Evolutionary conservation across 148 eudicot species (phyloP).

Genomic region (Cornus florida): DNA sequence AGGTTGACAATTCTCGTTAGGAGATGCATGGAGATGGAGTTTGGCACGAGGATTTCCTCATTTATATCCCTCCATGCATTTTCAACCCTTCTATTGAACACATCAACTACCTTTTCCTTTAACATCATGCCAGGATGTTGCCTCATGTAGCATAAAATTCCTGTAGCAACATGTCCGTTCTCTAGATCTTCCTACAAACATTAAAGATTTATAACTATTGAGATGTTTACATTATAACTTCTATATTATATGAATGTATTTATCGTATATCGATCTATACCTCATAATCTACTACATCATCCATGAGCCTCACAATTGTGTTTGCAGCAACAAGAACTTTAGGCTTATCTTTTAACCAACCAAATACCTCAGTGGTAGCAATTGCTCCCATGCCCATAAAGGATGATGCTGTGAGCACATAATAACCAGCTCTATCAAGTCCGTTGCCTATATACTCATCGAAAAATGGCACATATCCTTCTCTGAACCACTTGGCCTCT

Average conservation of each 20-base stretch:
- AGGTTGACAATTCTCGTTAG: too few relatives aligned
- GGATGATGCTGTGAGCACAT: slow-evolving; percentile 16
- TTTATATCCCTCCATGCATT: slow-evolving; percentile 35
- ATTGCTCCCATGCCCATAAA: slow-evolving; percentile 32
- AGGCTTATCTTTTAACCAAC: slow-evolving; percentile 22
- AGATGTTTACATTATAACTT: neutral
- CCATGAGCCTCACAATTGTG: slow-evolving; percentile 22
- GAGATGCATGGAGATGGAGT: too few relatives aligned
- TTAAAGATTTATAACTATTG: neutral
- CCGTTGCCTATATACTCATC: slow-evolving; percentile 15
- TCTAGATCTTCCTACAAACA: slow-evolving; percentile 12
- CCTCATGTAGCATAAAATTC: slow-evolving; percentile 28
- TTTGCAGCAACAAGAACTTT: slow-evolving; percentile 15
- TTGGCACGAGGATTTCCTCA: too few relatives aligned
- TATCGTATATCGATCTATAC: neutral
- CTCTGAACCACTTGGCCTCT: too few relatives aligned
- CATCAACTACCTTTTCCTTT: slow-evolving; percentile 20
- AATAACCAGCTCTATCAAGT: slow-evolving; percentile 11
- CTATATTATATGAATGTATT: neutral
- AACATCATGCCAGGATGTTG: slow-evolving; percentile 6
- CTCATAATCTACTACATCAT: slow-evolving; percentile 27
- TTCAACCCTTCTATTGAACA: slow-evolving; percentile 17
- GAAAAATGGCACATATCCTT: too few relatives aligned
- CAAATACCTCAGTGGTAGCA: slow-evolving; percentile 22
- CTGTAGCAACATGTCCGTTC: slow-evolving; percentile 24